Evolutionary conservation across 2,329 filamentous ascomycete genomes (phyloP), one percentile per base, ranked within the genome.

Genomic region (Uncinocarpus reesii): DNA sequence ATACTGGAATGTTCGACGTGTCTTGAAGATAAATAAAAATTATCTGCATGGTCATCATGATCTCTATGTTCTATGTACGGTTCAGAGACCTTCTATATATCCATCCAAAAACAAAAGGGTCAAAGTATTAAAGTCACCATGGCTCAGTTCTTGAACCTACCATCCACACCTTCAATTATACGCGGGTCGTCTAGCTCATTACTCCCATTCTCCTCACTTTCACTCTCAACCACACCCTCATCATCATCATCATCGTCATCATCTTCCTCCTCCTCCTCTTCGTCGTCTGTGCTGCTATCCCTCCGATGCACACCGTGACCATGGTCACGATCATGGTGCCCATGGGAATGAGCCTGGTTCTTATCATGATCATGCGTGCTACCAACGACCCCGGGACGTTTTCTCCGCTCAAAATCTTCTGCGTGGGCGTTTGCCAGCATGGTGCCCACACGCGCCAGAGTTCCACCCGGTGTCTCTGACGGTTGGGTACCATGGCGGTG

Each of bases 391-490:
- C 71, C 70, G 0, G 73, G 72, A 23, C 71, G 75, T 53, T 79
- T 76, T 63, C 79, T 84, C 70, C 92, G 84, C 67, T 93, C 85
- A 63, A 95, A 96, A 67, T 96, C 90, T 63, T 94, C 84, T 52
- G 79, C 83, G 63, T 96, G 92, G 4, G 90, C 90, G 52, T 82
- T 77, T 3, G 86, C 84, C 56, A 95, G 74, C n/a, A 88, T 80
- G 11, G 75, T 79, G 4, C 77, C 79, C 10, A 82, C 73, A 1
- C 75, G 68, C n/a, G 65, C 65, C 8, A 79, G 65, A 6, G 66
- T 71, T 18, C 56, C 56, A 37, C 23, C 54, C 23, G 50, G 56
- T 8, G 50, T 31, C 52, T 57, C 40, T 57, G 62, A 23, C 58
- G 53, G 16, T 55, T 60, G 31, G 57, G 50, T 23, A 56, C 58